A percentile compares a stretch with the other conserved stretches of the same genome.
Evolutionary conservation across 2,329 filamentous ascomycete species (phyloP).

Genomic region (Coleophoma eucalyptorum): DNA sequence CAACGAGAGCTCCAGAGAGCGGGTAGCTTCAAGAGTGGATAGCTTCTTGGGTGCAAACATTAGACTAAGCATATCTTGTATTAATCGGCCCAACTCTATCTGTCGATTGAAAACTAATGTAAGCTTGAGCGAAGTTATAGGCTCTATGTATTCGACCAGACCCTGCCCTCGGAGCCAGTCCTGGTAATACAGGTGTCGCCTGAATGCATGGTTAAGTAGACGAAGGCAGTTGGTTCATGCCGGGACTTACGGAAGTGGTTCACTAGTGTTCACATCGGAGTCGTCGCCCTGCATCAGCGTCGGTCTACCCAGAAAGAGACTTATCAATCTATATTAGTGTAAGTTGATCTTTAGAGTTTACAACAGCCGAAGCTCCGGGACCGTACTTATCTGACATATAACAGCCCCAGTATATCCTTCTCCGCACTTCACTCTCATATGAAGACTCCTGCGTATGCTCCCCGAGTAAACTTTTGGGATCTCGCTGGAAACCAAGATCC

Average conservation of each 20-base stretch:
- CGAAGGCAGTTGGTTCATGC: background rate
- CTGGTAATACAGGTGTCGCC: background rate
- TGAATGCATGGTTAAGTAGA: background rate
- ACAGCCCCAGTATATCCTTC: conserved; percentile 27
- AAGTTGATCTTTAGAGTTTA: background rate
- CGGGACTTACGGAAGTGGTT: background rate
- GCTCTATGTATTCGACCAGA: background rate
- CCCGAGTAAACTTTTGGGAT: conserved; percentile 17
- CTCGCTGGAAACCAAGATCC: conserved; percentile 21
- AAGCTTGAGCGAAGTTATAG: background rate
- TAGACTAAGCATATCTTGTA: background rate
- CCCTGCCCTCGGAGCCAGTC: background rate
- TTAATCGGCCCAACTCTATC: background rate
- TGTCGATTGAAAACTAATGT: background rate
- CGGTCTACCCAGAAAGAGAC: conserved; percentile 9
- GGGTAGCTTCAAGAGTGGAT: background rate
- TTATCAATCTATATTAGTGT: conserved; percentile 2
- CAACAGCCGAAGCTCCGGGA: background rate
- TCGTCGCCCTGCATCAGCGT: conserved; percentile 6
- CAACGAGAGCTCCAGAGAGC: background rate
- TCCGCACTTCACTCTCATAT: conserved; percentile 22
- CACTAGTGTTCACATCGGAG: conserved; percentile 1
- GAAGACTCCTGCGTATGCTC: conserved; percentile 16
- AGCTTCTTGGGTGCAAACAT: background rate
- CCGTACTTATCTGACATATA: conserved; percentile 23